A percentile compares a stretch with the other conserved stretches of the same genome.
These are phyloP conservation scores for Gossypium aridum DNA, from an alignment of 441 rosid genomes.

Conservation along the genomic window DNA sequence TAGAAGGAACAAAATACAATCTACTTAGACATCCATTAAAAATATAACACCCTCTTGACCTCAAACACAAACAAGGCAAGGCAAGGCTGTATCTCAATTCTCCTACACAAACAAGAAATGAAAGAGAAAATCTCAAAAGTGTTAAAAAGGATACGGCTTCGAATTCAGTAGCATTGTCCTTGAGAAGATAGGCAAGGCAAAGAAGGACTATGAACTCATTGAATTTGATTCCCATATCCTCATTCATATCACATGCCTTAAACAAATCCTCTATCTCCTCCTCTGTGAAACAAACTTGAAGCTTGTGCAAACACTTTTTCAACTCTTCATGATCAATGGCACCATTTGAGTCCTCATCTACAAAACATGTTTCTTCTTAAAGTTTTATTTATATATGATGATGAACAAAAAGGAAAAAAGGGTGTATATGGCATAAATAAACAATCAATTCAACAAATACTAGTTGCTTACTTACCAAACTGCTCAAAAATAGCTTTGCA, in stretches of 20 bases:
- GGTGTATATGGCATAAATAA: background rate
- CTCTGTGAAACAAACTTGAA: conserved; percentile 64
- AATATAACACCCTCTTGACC: background rate
- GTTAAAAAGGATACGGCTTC: conserved; percentile 41
- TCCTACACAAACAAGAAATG: background rate
- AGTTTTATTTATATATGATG: background rate
- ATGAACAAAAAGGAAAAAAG: background rate
- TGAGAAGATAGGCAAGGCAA: conserved; percentile 82
- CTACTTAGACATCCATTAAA: no score
- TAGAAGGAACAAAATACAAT: no score
- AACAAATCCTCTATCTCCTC: conserved; percentile 81
- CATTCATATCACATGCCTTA: conserved; percentile 71
- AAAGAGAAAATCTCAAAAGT: background rate
- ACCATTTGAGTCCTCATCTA: conserved; percentile 87
- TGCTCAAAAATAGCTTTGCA: conserved; percentile 77
- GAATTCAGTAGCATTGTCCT: conserved; percentile 51
- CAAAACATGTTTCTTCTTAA: background rate
- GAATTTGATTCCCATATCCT: conserved; percentile 74
- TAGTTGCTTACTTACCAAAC: conserved; percentile 46
- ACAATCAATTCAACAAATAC: background rate
- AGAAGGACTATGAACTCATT: conserved; percentile 89
- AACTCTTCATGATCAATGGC: conserved; percentile 72
- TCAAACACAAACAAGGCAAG: background rate
- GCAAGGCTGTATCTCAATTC: background rate
- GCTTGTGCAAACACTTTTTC: conserved; percentile 59